Evolutionary conservation across 768 basidiomycete genomes (phyloP).

Genomic region (Pulveroboletus sp.): DNA sequence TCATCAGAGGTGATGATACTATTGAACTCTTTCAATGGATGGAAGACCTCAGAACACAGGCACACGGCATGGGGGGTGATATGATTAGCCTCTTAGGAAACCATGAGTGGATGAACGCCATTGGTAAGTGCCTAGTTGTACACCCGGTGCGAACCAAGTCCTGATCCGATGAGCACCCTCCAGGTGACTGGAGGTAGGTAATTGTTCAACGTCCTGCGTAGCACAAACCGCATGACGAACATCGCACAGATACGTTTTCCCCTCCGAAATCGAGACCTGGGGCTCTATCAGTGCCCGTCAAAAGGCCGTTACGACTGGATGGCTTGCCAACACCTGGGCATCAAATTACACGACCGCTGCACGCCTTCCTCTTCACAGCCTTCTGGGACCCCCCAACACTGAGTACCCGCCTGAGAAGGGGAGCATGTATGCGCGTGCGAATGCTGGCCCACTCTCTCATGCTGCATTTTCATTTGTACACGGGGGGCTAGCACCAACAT

Average conservation of each 20-base stretch:
- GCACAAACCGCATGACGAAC: slow-evolving; percentile 5
- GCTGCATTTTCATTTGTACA: slow-evolving; percentile 91
- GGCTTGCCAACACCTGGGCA: slow-evolving; percentile 80
- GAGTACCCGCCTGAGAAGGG: slow-evolving; percentile 45
- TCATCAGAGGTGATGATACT: slow-evolving; percentile 79
- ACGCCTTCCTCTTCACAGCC: slow-evolving; percentile 76
- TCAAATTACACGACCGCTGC: slow-evolving; percentile 80
- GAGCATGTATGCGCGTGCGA: slow-evolving; percentile 31
- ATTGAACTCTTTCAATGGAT: slow-evolving; percentile 83
- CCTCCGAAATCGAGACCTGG: slow-evolving; percentile 79
- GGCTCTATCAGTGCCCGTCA: slow-evolving; percentile 70
- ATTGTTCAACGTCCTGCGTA: slow-evolving; percentile 11
- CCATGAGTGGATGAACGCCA: slow-evolving; percentile 94
- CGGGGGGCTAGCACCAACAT: slow-evolving; percentile 82
- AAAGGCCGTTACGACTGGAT: slow-evolving; percentile 69
- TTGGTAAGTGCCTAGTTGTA: slow-evolving; percentile 44
- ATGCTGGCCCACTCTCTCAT: slow-evolving; percentile 57
- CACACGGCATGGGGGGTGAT: slow-evolving; percentile 61
- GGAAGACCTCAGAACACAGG: slow-evolving; percentile 78
- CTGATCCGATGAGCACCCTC: slow-evolving; percentile 14
- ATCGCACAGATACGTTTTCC: slow-evolving; percentile 71
- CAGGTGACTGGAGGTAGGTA: slow-evolving; percentile 92
- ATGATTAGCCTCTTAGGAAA: slow-evolving; percentile 86
- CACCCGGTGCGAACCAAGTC: slow-evolving; percentile 2
- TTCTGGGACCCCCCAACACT: slow-evolving; percentile 65